Base-by-base conservation (phyloP, 176 grass and related monocot genomes). In the Carex cristatella region DNA sequence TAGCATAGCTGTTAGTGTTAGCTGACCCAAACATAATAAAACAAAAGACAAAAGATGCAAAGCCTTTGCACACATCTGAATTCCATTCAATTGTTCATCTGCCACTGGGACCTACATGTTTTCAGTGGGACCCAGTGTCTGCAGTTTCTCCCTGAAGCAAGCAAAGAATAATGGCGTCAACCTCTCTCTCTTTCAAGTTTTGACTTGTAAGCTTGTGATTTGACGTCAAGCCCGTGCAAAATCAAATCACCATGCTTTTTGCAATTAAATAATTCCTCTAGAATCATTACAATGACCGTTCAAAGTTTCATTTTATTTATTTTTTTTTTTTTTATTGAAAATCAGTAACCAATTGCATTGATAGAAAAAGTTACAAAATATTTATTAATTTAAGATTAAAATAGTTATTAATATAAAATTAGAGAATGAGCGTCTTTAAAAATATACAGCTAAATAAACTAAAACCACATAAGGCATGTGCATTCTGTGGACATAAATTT, bases 11-110 rank as follows among this genome's bases (percentile, higher is more conserved):
- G 9, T 2, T 49, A 8, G 7, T 46, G 42, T 7, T 9, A 49
- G 48, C 9, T 51, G 23, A 76, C 16, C 46, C 44, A 31, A 78
- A 78, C 40, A 78, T 78, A 78, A 78, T 78, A 56, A 78, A 78
- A 57, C 72, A 75, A 75, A 74, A 77, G 46, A 57, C 72, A 75
- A 75, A 74, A 77, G 46, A 28, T 76, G 48, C 72, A 55, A 56
- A 31, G 10, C 23, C 11, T 44, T 32, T 33, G 74, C 49, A 58
- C 51, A 78, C 74, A 56, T 23, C 23, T 57, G 74, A 51, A 57
- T 57, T 78, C 74, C 74, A 78, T 77, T 77, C 8, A 78, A 78
- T 4, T 40, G 51, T 56, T 57, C 51, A 18, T 8, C 28, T 33
- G 12, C 5, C 3, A 0, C 74, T 3, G 27, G 74, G 74, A 2